phyloP scores from a whole-genome alignment of 2,329 filamentous ascomycete genomes.

The Penicillium griseofulvum region DNA sequence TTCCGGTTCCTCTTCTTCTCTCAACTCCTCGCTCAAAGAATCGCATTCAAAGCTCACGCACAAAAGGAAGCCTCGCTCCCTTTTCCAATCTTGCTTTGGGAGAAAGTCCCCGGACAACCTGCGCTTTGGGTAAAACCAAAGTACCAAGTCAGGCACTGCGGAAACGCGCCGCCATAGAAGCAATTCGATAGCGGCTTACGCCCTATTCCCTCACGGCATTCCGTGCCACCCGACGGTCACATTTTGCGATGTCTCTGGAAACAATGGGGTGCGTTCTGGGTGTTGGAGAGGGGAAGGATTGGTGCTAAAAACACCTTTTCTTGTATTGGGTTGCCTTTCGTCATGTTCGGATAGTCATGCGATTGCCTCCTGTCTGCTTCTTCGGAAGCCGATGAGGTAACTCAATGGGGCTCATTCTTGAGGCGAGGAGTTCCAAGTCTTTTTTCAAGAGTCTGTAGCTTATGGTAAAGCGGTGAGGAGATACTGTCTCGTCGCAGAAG shows the following conservation, averaged over 20 bases:
- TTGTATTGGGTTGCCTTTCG: slow-evolving; percentile 66
- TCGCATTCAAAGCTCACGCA: slow-evolving; percentile 99
- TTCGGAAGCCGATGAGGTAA: slow-evolving; percentile 59
- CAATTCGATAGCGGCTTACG: slow-evolving; percentile 78
- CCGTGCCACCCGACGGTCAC: slow-evolving; percentile 52
- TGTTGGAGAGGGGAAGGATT: slow-evolving; percentile 36
- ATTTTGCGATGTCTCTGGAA: slow-evolving; percentile 30
- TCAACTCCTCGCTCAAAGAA: slow-evolving; percentile 96
- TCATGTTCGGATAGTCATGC: slow-evolving; percentile 97
- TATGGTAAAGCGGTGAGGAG: slow-evolving; percentile 52
- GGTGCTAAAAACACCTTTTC: slow-evolving; percentile 12
- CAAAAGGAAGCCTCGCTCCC: slow-evolving; percentile 55
- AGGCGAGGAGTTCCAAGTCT: slow-evolving; percentile 76
- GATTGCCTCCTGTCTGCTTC: slow-evolving; percentile 65
- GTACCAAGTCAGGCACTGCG: slow-evolving; percentile 60
- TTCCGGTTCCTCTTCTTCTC: slow-evolving; percentile 35
- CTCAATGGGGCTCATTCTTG: slow-evolving; percentile 99
- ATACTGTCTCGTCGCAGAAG: slow-evolving; percentile 48
- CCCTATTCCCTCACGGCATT: slow-evolving; percentile 48
- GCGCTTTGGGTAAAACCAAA: slow-evolving; percentile 38
- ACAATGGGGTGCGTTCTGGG: slow-evolving; percentile 35
- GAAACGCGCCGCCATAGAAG: slow-evolving; percentile 99
- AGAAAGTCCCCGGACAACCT: slow-evolving; percentile 99
- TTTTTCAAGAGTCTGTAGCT: slow-evolving; percentile 51
- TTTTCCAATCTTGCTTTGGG: slow-evolving; percentile 72